These are phyloP conservation scores for Neurospora sp. DNA, from an alignment of 495 filamentous ascomycete genomes.

Conservation along the genomic window DNA sequence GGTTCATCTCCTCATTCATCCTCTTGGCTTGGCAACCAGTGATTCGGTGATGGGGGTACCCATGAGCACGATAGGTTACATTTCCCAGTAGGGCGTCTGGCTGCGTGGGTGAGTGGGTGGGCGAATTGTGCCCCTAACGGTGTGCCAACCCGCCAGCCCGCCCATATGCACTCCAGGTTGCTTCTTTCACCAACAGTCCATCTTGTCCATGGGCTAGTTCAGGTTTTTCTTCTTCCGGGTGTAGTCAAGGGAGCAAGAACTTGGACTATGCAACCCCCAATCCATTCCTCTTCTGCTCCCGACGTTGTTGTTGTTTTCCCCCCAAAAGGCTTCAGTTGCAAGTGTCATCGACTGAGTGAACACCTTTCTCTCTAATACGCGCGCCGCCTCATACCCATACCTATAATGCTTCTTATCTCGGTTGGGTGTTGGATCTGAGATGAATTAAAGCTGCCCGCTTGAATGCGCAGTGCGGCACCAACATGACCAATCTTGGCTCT, in stretches of 20 bases:
- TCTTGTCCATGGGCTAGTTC: background rate
- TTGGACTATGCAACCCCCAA: background rate
- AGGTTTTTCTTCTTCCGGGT: background rate
- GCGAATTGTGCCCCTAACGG: background rate
- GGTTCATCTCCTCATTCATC: background rate
- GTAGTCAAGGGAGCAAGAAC: background rate
- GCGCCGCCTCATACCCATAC: background rate
- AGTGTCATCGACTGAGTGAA: background rate
- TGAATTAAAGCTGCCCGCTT: background rate
- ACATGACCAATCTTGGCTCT: conserved; percentile 21
- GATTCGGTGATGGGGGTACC: background rate
- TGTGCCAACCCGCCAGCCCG: background rate
- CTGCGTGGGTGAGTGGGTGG: background rate
- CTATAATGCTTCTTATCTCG: background rate
- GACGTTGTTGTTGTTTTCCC: background rate
- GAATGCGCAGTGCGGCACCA: conserved; percentile 12
- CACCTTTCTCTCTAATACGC: background rate
- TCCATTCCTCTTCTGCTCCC: background rate
- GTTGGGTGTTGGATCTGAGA: background rate
- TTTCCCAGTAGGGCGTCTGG: background rate
- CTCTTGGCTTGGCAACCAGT: background rate
- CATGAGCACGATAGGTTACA: background rate
- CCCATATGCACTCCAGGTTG: background rate
- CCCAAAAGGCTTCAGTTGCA: background rate
- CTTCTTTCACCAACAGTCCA: background rate